Conservation (phyloP, 345 rosid genomes). For the Eucalyptus tenuipes region DNA sequence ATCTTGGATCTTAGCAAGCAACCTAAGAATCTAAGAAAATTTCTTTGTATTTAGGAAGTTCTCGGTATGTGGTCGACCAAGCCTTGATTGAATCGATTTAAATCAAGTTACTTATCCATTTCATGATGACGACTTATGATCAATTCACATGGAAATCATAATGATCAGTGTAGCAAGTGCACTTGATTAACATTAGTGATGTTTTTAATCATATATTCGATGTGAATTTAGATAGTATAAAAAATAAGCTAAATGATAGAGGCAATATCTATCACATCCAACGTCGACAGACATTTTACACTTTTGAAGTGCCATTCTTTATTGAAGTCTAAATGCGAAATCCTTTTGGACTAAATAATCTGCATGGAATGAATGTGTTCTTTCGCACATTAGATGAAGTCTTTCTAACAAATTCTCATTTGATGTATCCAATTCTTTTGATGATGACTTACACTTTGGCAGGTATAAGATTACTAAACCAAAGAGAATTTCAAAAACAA, state of each 20-base stretch:
- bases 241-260: neutral
- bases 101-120: neutral
- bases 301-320: neutral
- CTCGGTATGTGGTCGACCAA: neutral
- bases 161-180: neutral
- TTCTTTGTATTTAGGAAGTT: neutral
- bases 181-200: neutral
- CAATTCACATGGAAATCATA: neutral
- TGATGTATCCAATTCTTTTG: neutral
- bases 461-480: neutral
- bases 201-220: neutral
- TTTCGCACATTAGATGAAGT: neutral
- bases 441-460: neutral
- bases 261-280: neutral
- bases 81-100: neutral
- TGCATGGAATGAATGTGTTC: neutral
- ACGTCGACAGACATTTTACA: accelerated
- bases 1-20: neutral
- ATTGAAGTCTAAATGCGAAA: neutral
- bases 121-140: accelerated
- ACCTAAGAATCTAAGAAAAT: neutral
- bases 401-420: neutral
- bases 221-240: accelerated
- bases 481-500: neutral
- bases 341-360: neutral